Evolutionary conservation across 164 flowering plant species (phyloP).

Genomic region (Platanus orientalis): DNA sequence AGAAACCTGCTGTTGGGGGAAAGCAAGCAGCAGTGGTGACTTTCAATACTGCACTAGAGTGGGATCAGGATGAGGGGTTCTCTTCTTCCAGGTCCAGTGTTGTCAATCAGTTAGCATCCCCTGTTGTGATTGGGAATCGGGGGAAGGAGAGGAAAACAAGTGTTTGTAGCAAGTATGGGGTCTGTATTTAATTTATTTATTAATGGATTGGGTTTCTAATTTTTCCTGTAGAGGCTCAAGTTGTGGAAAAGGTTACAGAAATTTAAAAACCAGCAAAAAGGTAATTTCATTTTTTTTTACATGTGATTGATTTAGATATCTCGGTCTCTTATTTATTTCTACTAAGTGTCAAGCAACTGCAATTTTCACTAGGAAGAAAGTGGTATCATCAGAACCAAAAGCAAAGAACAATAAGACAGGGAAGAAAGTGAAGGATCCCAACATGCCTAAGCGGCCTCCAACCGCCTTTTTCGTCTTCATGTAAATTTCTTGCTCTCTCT

Average conservation of each 20-base stretch:
- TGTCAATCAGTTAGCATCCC: constrained; percentile 11
- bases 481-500: constrained; percentile 26
- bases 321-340: neutral
- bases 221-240: constrained; percentile 49
- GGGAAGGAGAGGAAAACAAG: constrained; percentile 21
- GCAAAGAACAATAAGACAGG: constrained; percentile 40
- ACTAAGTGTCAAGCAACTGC: too few relatives aligned
- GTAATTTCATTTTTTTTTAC: constrained; percentile 15
- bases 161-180: constrained; percentile 42
- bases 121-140: constrained; percentile 13
- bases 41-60: constrained; percentile 18
- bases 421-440: constrained; percentile 54
- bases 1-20: too few relatives aligned
- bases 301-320: neutral
- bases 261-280: constrained; percentile 45
- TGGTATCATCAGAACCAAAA: constrained; percentile 33
- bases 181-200: too few relatives aligned
- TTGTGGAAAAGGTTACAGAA: constrained; percentile 52
- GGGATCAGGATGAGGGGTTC: constrained; percentile 21
- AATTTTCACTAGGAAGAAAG: constrained; percentile 37
- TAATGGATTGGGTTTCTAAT: too few relatives aligned
- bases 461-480: constrained; percentile 87
- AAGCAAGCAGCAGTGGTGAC: constrained; percentile 25
- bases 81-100: constrained; percentile 18
- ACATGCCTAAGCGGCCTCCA: constrained; percentile 78